Evolutionary conservation across 371 early-diverging fungal genomes (phyloP), one percentile per base, ranked within the genome.

Genomic region (Saksenaea vasiformis): DNA sequence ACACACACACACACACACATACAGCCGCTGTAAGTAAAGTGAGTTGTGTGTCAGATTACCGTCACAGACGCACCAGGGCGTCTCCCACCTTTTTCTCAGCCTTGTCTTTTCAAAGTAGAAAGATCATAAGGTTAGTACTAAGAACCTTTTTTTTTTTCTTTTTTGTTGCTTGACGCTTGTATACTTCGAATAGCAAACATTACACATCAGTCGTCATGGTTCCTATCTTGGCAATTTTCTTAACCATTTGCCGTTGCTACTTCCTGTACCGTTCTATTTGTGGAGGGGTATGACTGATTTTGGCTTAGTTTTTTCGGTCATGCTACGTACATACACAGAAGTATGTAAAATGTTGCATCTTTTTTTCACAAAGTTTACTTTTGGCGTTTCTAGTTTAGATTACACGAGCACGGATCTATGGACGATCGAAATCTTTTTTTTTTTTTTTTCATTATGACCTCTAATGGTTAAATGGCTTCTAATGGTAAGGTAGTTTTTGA

Each of bases 371-470:
- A 2, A 39, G 11, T n/a, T 14, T 39, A 39, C 39, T 39, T 39
- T 39, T 31, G 2, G 31, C 31, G 31, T 31, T 31, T 31, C 31
- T 11, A 39, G 39, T 39, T 39, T 47, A 47, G 17, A 47, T 47
- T 47, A 47, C 51, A 22, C 17, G 51, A 17, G 22, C 51, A 47
- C 51, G 51, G 51, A 47, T 10, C 51, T 47, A 22, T 47, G n/a
- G 51, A 11, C 51, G 51, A 47, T 47, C 51, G 19, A 47, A 19
- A 47, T 19, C 19, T 47, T 47, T 47, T 47, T 47, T 47, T 47
- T 47, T 47, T 47, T 47, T 47, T 47, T 47, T 47, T 47, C 51
- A 47, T 47, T 22, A 47, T 47, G 51, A 19, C 51, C 51, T 47
- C 51, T 47, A 47, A 47, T 47, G 51, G 51, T 47, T 47, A 47